Conservation (phyloP, 805 yeast species). For the Tetrapisispora arboricola region DNA sequence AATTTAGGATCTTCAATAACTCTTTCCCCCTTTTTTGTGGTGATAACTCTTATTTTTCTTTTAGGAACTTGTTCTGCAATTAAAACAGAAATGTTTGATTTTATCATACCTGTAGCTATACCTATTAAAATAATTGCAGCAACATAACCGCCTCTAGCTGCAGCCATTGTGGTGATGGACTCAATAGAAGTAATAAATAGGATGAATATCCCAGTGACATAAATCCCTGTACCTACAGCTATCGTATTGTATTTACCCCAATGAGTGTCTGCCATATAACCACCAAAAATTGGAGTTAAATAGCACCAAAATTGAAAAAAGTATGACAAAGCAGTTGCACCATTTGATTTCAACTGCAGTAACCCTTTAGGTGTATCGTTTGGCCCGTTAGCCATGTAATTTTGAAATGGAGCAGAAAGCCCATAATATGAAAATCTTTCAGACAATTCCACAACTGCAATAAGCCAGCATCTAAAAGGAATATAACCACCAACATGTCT, state of each 20-base stretch:
- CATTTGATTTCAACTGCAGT: conserved; percentile 46
- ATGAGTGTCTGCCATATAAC: conserved; percentile 62
- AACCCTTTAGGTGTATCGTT: conserved; percentile 40
- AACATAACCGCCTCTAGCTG: conserved; percentile 53
- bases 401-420: conserved; percentile 62
- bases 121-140: conserved; percentile 43
- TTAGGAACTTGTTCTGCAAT: conserved; percentile 68
- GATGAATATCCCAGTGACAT: conserved; percentile 51
- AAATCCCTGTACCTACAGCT: conserved; percentile 46
- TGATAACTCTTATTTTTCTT: conserved; percentile 47
- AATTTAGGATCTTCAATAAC: conserved; percentile 62
- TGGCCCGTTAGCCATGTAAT: conserved; percentile 57
- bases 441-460: conserved; percentile 61
- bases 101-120: conserved; percentile 73
- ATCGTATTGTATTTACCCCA: conserved; percentile 67
- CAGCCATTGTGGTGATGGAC: conserved; percentile 36
- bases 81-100: conserved; percentile 57
- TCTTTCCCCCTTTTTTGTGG: conserved; percentile 49
- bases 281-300: conserved; percentile 69
- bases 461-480: conserved; percentile 39
- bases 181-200: conserved; percentile 65
- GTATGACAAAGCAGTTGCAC: conserved; percentile 66
- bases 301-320: conserved; percentile 78
- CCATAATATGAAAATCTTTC: conserved; percentile 81
- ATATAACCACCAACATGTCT: conserved; percentile 34